Conservation (phyloP, 2,329 filamentous ascomycete genomes). For the Amylocarpus encephaloides region DNA sequence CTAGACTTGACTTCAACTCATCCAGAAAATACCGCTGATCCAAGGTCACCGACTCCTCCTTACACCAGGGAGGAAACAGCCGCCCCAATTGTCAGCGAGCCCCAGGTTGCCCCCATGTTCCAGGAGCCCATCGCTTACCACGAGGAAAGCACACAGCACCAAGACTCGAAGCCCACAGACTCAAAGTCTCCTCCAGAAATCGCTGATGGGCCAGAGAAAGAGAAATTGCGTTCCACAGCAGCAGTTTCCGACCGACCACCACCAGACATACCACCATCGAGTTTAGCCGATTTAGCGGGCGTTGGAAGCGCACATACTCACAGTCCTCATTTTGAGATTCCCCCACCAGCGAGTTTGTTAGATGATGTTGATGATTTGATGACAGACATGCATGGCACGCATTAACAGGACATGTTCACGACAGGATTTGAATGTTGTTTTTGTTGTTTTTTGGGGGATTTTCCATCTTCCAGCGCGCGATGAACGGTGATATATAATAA, state of each 20-base stretch:
- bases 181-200: slow-evolving; percentile 7
- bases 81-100: too few species aligned
- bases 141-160: neutral
- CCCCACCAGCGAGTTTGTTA: slow-evolving; percentile 17
- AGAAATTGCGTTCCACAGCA: slow-evolving; percentile 22
- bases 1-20: too few species aligned
- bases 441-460: neutral
- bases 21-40: too few species aligned
- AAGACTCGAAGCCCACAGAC: slow-evolving; percentile 6
- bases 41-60: too few species aligned
- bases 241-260: slow-evolving; percentile 11
- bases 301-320: slow-evolving; percentile 18
- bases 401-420: neutral
- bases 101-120: too few species aligned
- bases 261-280: slow-evolving; percentile 6
- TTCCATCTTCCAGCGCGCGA: neutral
- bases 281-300: slow-evolving; percentile 19
- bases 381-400: slow-evolving; percentile 13
- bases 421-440: neutral
- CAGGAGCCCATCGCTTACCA: too few species aligned
- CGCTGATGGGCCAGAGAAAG: slow-evolving; percentile 6
- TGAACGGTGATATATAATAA: neutral
- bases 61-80: too few species aligned
- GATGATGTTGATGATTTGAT: slow-evolving; percentile 26
- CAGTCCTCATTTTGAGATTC: slow-evolving; percentile 12